These are phyloP conservation scores for Melaleuca alternifolia DNA, from an alignment of 345 rosid genomes.

Conservation along the genomic window DNA sequence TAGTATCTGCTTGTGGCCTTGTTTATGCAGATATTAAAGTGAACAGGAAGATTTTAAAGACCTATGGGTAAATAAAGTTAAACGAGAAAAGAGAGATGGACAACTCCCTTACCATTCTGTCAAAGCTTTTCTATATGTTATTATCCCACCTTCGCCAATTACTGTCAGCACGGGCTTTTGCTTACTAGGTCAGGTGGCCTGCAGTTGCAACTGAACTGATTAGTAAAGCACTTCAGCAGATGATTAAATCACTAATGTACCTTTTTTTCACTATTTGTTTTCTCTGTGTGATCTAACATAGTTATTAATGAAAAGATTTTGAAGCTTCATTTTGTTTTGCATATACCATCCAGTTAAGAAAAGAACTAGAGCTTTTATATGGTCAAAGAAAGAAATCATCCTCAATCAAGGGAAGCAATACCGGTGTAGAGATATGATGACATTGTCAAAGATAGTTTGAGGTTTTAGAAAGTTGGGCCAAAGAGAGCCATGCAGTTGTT, in stretches of 20 bases:
- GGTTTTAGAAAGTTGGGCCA: constrained; percentile 52
- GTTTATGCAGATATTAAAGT: constrained; percentile 56
- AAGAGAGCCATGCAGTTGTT: constrained; percentile 52
- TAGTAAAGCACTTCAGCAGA: constrained; percentile 15
- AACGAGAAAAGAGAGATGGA: constrained; percentile 37
- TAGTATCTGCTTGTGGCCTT: constrained; percentile 33
- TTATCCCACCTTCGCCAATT: constrained; percentile 23
- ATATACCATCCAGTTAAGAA: constrained; percentile 57
- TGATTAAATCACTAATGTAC: constrained; percentile 20
- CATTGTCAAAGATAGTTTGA: constrained; percentile 45
- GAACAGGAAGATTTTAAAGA: constrained; percentile 43
- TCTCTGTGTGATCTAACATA: constrained; percentile 3
- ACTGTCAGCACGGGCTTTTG: constrained; percentile 13
- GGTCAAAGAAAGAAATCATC: constrained; percentile 68
- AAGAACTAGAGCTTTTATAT: constrained; percentile 59
- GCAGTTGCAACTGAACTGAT: constrained; percentile 19
- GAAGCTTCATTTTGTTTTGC: constrained; percentile 58
- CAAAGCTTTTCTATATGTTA: constrained; percentile 22
- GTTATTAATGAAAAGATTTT: constrained; percentile 10
- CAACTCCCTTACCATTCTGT: constrained; percentile 22
- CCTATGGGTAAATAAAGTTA: constrained; percentile 37
- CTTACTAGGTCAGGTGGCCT: constrained; percentile 12
- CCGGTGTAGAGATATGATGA: constrained; percentile 53
- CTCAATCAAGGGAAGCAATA: constrained; percentile 56
- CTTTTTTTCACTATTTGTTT: constrained; percentile 4